phyloP scores from a whole-genome alignment of 176 grass and related monocot genomes.

The Melocanna baccifera region DNA sequence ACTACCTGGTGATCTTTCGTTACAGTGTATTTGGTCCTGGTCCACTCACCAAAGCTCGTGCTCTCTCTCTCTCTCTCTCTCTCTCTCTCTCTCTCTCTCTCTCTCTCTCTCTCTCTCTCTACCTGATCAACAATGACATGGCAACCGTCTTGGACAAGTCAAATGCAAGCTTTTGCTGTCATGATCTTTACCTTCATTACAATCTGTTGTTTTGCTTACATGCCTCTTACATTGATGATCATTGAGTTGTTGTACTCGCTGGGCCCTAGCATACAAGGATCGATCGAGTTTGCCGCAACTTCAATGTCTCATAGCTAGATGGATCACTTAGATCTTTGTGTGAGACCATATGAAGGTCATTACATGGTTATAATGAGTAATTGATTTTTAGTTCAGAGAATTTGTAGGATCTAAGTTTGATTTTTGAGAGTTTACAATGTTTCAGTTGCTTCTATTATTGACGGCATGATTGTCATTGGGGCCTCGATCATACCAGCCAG shows the following conservation, averaged over 20 bases:
- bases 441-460: too few relatives aligned
- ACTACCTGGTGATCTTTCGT: not conserved
- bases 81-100: too few relatives aligned
- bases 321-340: conserved; percentile 1
- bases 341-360: too few relatives aligned
- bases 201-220: not conserved
- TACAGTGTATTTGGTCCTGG: not conserved
- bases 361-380: too few relatives aligned
- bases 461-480: too few relatives aligned
- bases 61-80: too few relatives aligned
- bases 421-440: too few relatives aligned
- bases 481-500: too few relatives aligned
- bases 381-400: too few relatives aligned
- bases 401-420: too few relatives aligned
- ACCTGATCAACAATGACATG: not conserved
- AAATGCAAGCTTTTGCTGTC: not conserved
- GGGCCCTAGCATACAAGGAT: not conserved
- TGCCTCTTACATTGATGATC: not conserved
- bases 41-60: not conserved
- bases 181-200: not conserved
- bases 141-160: not conserved
- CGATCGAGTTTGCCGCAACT: not conserved
- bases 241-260: not conserved
- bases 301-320: not conserved
- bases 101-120: too few relatives aligned